Conservation (phyloP, 2,329 filamentous ascomycete genomes). For the Penicillium palitans region DNA sequence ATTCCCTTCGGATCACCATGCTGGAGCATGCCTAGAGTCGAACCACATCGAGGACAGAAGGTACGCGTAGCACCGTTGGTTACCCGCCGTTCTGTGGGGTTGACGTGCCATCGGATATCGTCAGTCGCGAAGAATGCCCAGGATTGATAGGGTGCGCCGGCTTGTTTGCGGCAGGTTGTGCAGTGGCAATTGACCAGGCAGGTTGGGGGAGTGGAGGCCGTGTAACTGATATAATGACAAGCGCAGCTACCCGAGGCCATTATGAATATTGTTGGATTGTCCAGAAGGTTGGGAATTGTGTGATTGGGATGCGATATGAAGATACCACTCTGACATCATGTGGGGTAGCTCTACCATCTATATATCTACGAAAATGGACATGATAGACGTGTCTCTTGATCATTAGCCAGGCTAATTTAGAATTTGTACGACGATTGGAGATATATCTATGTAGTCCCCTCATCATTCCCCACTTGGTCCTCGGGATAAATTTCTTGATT, state of each 20-base stretch:
- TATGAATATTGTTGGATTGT: not conserved
- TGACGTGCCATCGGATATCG: slow-evolving; percentile 38
- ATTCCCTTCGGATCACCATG: slow-evolving; percentile 33
- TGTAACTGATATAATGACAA: slow-evolving; percentile 48
- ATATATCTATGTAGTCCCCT: not conserved
- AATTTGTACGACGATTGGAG: not conserved
- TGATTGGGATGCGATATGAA: not conserved
- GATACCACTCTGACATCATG: slow-evolving; percentile 11
- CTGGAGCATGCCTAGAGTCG: slow-evolving; percentile 49
- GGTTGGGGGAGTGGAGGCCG: slow-evolving; percentile 36
- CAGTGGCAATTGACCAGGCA: slow-evolving; percentile 50
- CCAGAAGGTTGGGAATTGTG: not conserved
- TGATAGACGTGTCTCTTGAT: not conserved
- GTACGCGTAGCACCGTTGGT: slow-evolving; percentile 46
- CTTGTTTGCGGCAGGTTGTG: slow-evolving; percentile 50
- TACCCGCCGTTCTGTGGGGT: slow-evolving; percentile 36
- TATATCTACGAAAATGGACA: not conserved
- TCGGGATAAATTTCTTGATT: slow-evolving; percentile 23
- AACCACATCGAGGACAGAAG: slow-evolving; percentile 50
- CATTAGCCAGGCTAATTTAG: not conserved
- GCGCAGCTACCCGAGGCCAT: slow-evolving; percentile 46
- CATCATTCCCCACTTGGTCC: slow-evolving; percentile 4
- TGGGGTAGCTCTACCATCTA: not conserved
- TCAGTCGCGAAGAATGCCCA: slow-evolving; percentile 42
- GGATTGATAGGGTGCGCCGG: slow-evolving; percentile 48